A percentile compares a stretch with the other conserved stretches of the same genome.
Evolutionary conservation across 1,284 basidiomycete species (phyloP).

Genomic region (Fomitiporia mediterranea): DNA sequence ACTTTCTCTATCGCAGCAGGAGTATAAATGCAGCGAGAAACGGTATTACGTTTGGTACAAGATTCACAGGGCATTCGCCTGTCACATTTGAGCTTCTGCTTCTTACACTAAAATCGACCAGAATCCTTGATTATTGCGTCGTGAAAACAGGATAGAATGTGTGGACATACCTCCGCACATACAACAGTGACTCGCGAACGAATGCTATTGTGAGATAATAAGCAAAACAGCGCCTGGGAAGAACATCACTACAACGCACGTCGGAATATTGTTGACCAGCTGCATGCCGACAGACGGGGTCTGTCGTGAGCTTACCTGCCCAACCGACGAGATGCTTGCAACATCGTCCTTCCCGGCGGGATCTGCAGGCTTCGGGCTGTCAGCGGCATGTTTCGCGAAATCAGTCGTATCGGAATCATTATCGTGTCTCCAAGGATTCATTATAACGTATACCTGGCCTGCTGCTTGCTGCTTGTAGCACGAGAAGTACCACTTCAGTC

Average conservation of each 20-base stretch:
- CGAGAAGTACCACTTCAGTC: too few relatives aligned
- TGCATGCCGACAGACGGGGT: neutral
- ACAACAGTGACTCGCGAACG: slow-evolving; percentile 77
- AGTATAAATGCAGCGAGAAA: slow-evolving; percentile 68
- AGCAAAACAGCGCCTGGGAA: neutral
- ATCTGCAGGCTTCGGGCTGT: neutral
- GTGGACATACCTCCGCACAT: slow-evolving; percentile 63
- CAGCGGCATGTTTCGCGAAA: neutral
- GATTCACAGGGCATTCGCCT: slow-evolving; percentile 68
- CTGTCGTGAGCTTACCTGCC: neutral
- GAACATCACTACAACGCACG: neutral
- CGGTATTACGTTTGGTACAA: slow-evolving; percentile 72
- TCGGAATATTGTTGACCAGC: neutral
- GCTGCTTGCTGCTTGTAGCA: too few relatives aligned
- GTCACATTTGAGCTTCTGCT: slow-evolving; percentile 78
- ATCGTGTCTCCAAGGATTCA: too few relatives aligned
- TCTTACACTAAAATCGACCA: slow-evolving; percentile 57
- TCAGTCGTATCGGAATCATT: neutral
- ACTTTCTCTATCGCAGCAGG: slow-evolving; percentile 79
- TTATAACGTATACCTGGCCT: too few relatives aligned
- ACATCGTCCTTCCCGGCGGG: neutral
- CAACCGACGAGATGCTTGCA: neutral
- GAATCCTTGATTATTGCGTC: neutral
- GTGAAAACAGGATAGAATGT: neutral
- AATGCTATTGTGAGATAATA: slow-evolving; percentile 32